Percentiles rank a stretch among this genome's conserved stretches.
Conservation (phyloP, 176 grass and related monocot species). For the Pharus latifolius region DNA sequence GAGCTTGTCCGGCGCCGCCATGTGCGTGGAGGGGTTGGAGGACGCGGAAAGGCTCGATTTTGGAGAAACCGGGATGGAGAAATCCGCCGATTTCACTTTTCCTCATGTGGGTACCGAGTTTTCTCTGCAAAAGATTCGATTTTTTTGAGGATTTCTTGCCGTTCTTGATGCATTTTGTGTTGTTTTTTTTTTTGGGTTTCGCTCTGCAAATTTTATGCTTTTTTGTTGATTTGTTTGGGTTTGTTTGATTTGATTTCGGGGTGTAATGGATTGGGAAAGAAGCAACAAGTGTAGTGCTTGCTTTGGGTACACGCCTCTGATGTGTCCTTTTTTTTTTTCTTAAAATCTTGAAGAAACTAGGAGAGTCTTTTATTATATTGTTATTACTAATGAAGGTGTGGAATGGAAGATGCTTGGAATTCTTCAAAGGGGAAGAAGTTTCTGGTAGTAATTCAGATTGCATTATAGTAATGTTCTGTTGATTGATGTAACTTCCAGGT, state of each 20-base stretch:
- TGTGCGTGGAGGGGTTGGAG: slow-evolving; percentile 60
- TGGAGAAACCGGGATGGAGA: slow-evolving; percentile 12
- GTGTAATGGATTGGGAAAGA: slow-evolving; percentile 7
- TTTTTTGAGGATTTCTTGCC: no score
- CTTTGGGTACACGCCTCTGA: slow-evolving; percentile 12
- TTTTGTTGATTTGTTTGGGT: background rate
- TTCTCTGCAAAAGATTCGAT: background rate
- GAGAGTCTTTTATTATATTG: background rate
- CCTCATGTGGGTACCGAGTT: slow-evolving; percentile 27
- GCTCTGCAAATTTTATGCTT: background rate
- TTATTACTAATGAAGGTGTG: background rate
- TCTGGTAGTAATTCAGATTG: no score
- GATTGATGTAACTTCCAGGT: no score
- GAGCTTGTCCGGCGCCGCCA: background rate
- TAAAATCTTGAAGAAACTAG: background rate
- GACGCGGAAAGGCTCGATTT: slow-evolving; percentile 31
- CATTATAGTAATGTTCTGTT: background rate
- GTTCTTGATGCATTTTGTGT: background rate
- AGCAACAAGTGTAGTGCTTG: background rate
- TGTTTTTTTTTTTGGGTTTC: background rate
- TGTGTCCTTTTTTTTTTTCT: background rate
- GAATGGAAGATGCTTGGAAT: background rate
- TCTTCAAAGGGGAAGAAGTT: background rate
- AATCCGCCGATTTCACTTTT: slow-evolving; percentile 21
- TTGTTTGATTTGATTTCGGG: background rate